Conservation (phyloP, 1,139 yeast genomes). For the Yamadazyma mexicana region DNA sequence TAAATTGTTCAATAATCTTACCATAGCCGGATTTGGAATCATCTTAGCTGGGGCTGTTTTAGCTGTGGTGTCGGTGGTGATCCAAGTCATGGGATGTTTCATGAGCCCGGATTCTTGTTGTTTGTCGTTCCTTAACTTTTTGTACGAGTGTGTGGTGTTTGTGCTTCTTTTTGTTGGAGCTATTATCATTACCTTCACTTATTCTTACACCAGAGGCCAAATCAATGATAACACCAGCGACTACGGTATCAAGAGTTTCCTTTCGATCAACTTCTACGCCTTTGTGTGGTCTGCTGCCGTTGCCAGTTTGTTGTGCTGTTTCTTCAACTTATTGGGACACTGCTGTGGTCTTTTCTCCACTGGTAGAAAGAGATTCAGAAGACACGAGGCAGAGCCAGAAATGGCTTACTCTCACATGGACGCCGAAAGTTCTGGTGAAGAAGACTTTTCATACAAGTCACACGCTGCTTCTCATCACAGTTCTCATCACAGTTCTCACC, state of each 20-base stretch:
- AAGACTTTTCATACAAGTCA: slow-evolving; percentile 8
- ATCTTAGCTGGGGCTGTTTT: slow-evolving; percentile 29
- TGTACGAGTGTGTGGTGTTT: slow-evolving; percentile 33
- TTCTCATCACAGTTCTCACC: too few species aligned
- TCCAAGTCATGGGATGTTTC: slow-evolving; percentile 34
- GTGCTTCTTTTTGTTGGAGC: slow-evolving; percentile 34
- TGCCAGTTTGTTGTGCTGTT: slow-evolving; percentile 34
- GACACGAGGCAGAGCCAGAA: slow-evolving; percentile 17
- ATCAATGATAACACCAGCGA: slow-evolving; percentile 30
- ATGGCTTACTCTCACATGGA: slow-evolving; percentile 30
- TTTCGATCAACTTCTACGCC: slow-evolving; percentile 45
- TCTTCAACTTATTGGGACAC: slow-evolving; percentile 43
- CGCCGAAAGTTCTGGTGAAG: slow-evolving; percentile 3
- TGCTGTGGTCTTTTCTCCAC: slow-evolving; percentile 44
- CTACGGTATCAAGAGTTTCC: slow-evolving; percentile 37
- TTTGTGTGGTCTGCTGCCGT: slow-evolving; percentile 43
- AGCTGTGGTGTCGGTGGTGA: slow-evolving; percentile 27
- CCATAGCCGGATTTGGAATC: slow-evolving; percentile 28
- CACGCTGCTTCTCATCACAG: slow-evolving; percentile 6
- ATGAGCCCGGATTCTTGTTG: slow-evolving; percentile 39
- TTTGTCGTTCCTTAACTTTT: slow-evolving; percentile 41
- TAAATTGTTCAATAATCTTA: slow-evolving; percentile 28
- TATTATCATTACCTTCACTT: slow-evolving; percentile 36
- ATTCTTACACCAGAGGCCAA: slow-evolving; percentile 28
- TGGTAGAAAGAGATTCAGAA: slow-evolving; percentile 32